Evolutionary conservation across 805 yeast species (phyloP), one percentile per base, ranked within the genome.

Genomic region (Sporopachydermia lactativora): DNA sequence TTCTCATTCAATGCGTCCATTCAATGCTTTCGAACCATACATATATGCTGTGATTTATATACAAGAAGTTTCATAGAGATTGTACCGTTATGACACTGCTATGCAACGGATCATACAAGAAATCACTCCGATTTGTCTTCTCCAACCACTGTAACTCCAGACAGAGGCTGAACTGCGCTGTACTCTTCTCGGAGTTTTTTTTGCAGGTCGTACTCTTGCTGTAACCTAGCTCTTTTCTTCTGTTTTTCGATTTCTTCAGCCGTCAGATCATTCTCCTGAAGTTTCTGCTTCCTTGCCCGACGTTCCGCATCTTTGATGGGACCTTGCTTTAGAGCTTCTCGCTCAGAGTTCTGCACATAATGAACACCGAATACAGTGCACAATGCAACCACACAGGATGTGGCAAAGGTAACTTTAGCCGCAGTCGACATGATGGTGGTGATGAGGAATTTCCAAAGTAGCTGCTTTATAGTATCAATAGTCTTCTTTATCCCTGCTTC

Each of bases 301-400:
- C 94, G 63, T 44, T 66, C 73, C 2, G 86, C 85, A 55, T 84
- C 95, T 51, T 81, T 81, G 50, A 81, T 73, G 3, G 95, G 95
- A 1, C 95, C 95, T 50, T 73, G 82, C 51, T 80, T 77, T 37
- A 83, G 62, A 2, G 80, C 77, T 6, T 73, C 77, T 49, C 84
- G 70, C 57, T 84, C 95, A 47, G 71, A 60, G 34, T 71, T 70
- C 50, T 85, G 94, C 39, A 80, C 69, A 44, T 67, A 68, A 58
- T 81, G 86, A 37, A 85, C 92, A 56, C 81, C 83, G 3, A 73
- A 61, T 17, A 79, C 73, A 0, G 89, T 69, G 1, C 68, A 70
- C 0, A 65, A 72, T 1, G 86, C 77, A 39, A 75, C 60, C 1
- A 67, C 52, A 15, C 75, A 64, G 8, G 84, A 65, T 6, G 68